Evolutionary conservation across 208 protist species (phyloP).

Genomic region (Naegleria fowleri): DNA sequence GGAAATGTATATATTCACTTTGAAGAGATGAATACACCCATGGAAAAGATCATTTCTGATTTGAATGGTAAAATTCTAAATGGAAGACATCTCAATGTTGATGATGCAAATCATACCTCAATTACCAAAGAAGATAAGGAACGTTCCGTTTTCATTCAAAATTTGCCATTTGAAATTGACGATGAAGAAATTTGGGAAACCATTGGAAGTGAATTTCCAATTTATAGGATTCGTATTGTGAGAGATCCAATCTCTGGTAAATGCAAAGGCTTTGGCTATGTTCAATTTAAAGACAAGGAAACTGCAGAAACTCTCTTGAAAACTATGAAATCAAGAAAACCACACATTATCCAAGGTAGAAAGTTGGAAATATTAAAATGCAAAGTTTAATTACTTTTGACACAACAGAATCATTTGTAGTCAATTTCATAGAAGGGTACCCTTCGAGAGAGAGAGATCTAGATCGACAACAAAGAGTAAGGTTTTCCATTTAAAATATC

Average conservation of each 20-base stretch:
- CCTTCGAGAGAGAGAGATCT: too few relatives aligned
- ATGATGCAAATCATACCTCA: not conserved
- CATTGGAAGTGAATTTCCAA: not conserved
- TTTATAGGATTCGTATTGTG: not conserved
- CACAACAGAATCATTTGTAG: too few relatives aligned
- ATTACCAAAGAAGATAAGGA: not conserved
- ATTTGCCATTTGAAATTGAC: slow-evolving; percentile 25
- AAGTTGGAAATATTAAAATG: not conserved
- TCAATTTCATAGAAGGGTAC: too few relatives aligned
- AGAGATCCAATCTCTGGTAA: not conserved
- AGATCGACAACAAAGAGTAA: too few relatives aligned
- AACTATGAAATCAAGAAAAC: not conserved
- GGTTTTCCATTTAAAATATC: too few relatives aligned
- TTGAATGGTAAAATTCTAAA: not conserved
- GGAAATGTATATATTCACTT: not conserved
- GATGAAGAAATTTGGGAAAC: slow-evolving; percentile 24
- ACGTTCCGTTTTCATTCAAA: not conserved
- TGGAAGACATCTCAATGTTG: slow-evolving; percentile 22
- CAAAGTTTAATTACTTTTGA: not conserved
- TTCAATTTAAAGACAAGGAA: not conserved
- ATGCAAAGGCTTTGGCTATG: slow-evolving; percentile 3
- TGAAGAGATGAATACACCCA: not conserved
- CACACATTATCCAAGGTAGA: not conserved
- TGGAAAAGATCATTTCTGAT: not conserved
- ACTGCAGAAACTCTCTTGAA: not conserved